Percentiles rank a stretch among this genome's conserved stretches.
These are phyloP conservation scores for Vigna nakashimae DNA, from an alignment of 306 rosid genomes.

Conservation along the genomic window DNA sequence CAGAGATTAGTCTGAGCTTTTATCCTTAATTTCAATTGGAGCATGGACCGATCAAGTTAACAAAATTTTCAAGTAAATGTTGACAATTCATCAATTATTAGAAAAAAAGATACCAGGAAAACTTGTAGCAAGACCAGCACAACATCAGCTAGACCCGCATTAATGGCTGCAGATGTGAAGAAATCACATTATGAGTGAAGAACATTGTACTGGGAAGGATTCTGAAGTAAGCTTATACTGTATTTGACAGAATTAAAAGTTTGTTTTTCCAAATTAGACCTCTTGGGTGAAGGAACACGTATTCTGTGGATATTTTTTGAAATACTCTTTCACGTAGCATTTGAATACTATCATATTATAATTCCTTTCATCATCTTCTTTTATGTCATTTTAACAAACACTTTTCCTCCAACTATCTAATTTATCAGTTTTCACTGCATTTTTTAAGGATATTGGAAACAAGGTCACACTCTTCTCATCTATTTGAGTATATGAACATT, in stretches of 20 bases:
- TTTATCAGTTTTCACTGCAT: neutral
- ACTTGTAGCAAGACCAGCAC: constrained; percentile 84
- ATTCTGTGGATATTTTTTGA: neutral
- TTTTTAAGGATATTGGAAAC: no score
- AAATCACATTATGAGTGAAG: constrained; percentile 1
- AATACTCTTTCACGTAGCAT: neutral
- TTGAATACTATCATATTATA: neutral
- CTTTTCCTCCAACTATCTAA: neutral
- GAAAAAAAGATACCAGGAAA: constrained; percentile 68
- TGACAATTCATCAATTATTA: neutral
- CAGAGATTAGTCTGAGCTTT: neutral
- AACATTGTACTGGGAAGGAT: neutral
- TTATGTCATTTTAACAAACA: neutral
- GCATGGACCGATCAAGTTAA: neutral
- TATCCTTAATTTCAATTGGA: neutral
- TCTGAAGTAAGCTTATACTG: neutral
- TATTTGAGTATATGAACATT: no score
- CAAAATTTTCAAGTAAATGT: neutral
- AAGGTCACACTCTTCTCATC: no score
- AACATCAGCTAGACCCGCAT: constrained; percentile 91
- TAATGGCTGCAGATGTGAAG: constrained; percentile 60
- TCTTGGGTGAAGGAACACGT: neutral
- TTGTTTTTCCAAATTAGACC: neutral
- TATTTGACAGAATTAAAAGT: neutral
- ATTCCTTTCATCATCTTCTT: neutral